Base-by-base conservation (phyloP, 2,329 filamentous ascomycete species). In the Cordyceps javanica region DNA sequence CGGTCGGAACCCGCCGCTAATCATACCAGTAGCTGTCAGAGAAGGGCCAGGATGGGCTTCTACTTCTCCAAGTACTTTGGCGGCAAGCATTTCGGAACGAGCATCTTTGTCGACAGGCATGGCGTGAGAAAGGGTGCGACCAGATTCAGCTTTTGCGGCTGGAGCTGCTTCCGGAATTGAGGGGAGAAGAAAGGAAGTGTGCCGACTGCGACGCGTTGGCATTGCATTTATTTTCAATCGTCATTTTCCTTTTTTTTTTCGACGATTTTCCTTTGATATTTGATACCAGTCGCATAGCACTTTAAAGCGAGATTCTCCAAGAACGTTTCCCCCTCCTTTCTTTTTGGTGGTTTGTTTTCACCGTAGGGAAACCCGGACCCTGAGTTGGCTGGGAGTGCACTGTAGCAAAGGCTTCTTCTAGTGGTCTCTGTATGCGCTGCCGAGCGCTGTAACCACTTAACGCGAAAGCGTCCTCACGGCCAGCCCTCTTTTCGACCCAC, bases 81-180 rank as follows among this genome's bases (percentile, higher is more conserved):
- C 61, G 73, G 74, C 54, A 73, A 74, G 34, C 77, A 77, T 63
- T 75, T 80, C 61, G 79, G 79, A 61, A 80, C 79, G 34, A 79
- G 70, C 64, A 68, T 82, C 55, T 70, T 72, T 34, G 75, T 74
- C 21, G 72, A 76, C 65, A 72, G 71, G 11, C 68, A 77, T 61
- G 79, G 78, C 46, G 68, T 80, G 8, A 75, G 72, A 51, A 73
- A 76, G 11, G 79, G 78, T 2, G 77, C 77, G 3, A 81, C 77
- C 76, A 71, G 78, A 44, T 76, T 81, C 65, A 75, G 74, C 51
- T 68, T 79, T 42, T 75, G 77, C 60, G 73, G 70, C 45, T 80
- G 79, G 66, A 78, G 73, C 71, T 82, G 79, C 69, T 82, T 82
- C 72, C 76, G 70, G 57, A 63, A 60, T 46, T 68, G 57, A 64